Percentiles rank a stretch among this genome's conserved stretches.
phyloP scores from a whole-genome alignment of 2,329 filamentous ascomycete genomes.

The Fusarium albidum region DNA sequence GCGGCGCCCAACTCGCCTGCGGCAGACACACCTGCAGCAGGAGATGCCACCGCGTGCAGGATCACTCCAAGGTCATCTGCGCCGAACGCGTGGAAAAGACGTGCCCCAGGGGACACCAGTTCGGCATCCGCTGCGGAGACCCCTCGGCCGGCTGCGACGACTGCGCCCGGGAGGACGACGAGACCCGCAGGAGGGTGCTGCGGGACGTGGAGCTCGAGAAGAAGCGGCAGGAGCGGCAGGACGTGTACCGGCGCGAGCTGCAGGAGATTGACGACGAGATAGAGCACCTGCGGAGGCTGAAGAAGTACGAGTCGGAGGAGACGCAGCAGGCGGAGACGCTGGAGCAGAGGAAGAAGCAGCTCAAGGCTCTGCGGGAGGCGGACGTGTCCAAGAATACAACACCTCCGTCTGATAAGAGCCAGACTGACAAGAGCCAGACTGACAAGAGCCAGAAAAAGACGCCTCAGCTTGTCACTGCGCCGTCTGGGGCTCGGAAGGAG shows the following conservation, averaged over 20 bases:
- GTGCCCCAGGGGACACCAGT: conserved; percentile 62
- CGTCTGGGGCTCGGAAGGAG: conserved; percentile 50
- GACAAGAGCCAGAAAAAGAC: background rate
- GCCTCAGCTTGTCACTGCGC: too few species aligned
- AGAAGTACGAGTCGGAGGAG: conserved; percentile 55
- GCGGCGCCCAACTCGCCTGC: conserved; percentile 61
- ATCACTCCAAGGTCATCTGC: conserved; percentile 62
- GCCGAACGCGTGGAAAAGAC: conserved; percentile 46
- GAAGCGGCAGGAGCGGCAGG: conserved; percentile 53
- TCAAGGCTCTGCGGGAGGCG: conserved; percentile 50
- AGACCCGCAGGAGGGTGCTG: conserved; percentile 51
- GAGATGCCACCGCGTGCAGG: conserved; percentile 67
- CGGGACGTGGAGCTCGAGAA: conserved; percentile 61
- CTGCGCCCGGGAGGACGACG: conserved; percentile 61
- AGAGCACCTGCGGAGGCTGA: conserved; percentile 52
- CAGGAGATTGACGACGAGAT: conserved; percentile 63
- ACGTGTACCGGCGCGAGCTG: conserved; percentile 54
- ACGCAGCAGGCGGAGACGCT: conserved; percentile 53
- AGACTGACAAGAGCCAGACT: too few species aligned
- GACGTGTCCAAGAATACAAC: conserved; percentile 5
- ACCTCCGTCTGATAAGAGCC: too few species aligned
- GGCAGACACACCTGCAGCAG: conserved; percentile 65
- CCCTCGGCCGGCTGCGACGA: conserved; percentile 52
- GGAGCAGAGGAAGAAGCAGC: conserved; percentile 55
- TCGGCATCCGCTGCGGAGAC: conserved; percentile 55